A percentile compares a stretch with the other conserved stretches of the same genome.
Conservation (phyloP, 2,329 filamentous ascomycete genomes). For the Cercospora nicotianae region DNA sequence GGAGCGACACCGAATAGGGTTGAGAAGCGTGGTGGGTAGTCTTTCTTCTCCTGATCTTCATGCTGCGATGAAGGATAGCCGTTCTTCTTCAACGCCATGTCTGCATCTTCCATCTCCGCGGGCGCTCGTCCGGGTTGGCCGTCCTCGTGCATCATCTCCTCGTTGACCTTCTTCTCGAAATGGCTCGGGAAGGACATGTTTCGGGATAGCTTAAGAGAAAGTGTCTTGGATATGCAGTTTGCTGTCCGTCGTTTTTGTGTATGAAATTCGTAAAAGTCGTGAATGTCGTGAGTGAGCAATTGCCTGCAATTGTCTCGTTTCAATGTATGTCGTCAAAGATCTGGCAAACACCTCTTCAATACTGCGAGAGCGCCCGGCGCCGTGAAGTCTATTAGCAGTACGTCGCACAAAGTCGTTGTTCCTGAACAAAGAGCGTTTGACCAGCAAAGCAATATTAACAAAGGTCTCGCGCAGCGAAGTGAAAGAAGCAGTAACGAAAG, state of each 20-base stretch:
- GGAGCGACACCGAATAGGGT: constrained; percentile 32
- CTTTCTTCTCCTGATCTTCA: constrained; percentile 33
- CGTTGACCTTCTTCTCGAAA: constrained; percentile 39
- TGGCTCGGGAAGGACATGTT: constrained; percentile 34
- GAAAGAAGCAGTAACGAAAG: constrained; percentile 14
- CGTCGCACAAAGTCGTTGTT: constrained; percentile 9
- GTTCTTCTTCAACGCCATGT: constrained; percentile 22
- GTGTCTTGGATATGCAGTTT: not conserved
- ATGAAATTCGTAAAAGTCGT: constrained; percentile 18
- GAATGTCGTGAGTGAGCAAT: constrained; percentile 24
- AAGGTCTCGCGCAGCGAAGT: constrained; percentile 11
- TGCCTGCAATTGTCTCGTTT: constrained; percentile 18
- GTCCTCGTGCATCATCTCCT: constrained; percentile 37
- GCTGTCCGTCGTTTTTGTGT: not conserved
- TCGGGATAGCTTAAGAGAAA: not conserved
- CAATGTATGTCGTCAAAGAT: constrained; percentile 14
- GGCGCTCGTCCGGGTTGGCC: constrained; percentile 26
- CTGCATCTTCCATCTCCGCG: constrained; percentile 23
- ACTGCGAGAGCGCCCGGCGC: constrained; percentile 18
- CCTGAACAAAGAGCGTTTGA: constrained; percentile 16
- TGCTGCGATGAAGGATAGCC: constrained; percentile 10
- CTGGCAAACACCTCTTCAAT: constrained; percentile 9
- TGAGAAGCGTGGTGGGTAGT: constrained; percentile 36
- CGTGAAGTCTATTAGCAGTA: constrained; percentile 3
- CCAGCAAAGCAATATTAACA: constrained; percentile 21